Conservation (phyloP, 2,329 filamentous ascomycete species). For the Monosporascus sp. region DNA sequence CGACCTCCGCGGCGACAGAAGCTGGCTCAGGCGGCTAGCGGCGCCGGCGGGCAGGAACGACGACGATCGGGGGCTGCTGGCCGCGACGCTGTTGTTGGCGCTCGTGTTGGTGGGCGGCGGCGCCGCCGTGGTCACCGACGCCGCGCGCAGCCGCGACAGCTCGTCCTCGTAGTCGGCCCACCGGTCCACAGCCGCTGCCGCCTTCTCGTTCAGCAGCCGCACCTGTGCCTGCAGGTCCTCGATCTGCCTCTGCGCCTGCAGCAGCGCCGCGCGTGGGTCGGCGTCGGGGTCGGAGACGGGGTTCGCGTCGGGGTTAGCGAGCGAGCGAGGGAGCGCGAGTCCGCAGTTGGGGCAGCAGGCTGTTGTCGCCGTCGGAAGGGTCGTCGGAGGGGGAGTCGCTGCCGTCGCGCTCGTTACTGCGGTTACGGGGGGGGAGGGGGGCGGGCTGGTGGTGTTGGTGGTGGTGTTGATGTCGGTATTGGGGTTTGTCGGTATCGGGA, state of each 20-base stretch:
- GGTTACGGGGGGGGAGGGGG: conserved; percentile 9
- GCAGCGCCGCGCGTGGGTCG: conserved; percentile 38
- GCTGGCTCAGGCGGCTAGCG: conserved; percentile 27
- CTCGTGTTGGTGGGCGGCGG: conserved; percentile 4
- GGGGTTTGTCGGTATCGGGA: background rate
- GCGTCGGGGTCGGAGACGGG: conserved; percentile 18
- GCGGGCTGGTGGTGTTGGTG: conserved; percentile 20
- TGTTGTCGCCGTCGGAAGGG: conserved; percentile 16
- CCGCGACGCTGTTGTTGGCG: conserved; percentile 12
- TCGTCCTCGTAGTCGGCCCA: conserved; percentile 81
- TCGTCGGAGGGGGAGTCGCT: conserved; percentile 13
- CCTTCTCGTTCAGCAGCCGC: conserved; percentile 64
- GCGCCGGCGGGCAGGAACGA: conserved; percentile 27
- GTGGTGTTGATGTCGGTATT: no score
- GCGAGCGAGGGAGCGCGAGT: conserved; percentile 29
- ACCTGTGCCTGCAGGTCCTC: conserved; percentile 68
- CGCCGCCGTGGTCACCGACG: conserved; percentile 14
- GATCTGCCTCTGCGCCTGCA: conserved; percentile 55
- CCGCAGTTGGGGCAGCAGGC: conserved; percentile 49
- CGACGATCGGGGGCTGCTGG: conserved; percentile 20
- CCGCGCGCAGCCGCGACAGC: conserved; percentile 53
- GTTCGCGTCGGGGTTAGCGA: conserved; percentile 1
- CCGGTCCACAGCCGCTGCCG: conserved; percentile 56
- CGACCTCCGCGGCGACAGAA: conserved; percentile 26
- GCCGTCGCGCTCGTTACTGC: conserved; percentile 12